Evolutionary conservation across 2,329 filamentous ascomycete species (phyloP).

Genomic region (Ilyonectria robusta): DNA sequence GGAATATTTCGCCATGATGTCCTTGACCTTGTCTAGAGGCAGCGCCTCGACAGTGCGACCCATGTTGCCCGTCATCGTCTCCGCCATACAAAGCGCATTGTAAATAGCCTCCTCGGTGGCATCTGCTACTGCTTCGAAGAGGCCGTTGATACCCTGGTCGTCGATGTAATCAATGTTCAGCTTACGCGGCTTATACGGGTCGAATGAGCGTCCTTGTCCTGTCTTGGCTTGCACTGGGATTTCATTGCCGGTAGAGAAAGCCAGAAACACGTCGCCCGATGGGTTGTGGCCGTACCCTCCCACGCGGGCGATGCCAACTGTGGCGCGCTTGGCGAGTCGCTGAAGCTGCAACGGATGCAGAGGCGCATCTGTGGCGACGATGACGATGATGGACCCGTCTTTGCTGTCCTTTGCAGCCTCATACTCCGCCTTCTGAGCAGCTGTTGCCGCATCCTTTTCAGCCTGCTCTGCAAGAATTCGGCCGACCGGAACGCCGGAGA

Average conservation of each 20-base stretch:
- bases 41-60: conserved; percentile 63
- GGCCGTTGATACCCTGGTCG: conserved; percentile 71
- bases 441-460: conserved; percentile 43
- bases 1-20: conserved; percentile 15
- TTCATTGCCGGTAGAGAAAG: conserved; percentile 71
- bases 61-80: conserved; percentile 69
- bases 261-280: conserved; percentile 75
- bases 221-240: conserved; percentile 57
- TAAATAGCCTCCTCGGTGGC: conserved; percentile 76
- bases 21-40: conserved; percentile 12
- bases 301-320: conserved; percentile 70
- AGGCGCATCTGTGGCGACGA: conserved; percentile 73
- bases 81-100: conserved; percentile 74
- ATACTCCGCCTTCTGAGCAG: conserved; percentile 28
- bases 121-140: conserved; percentile 74
- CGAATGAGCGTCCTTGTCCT: conserved; percentile 51
- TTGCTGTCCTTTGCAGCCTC: conserved; percentile 62
- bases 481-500: conserved; percentile 72
- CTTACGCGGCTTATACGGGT: conserved; percentile 57
- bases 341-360: conserved; percentile 70
- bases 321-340: conserved; percentile 70
- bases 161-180: conserved; percentile 57
- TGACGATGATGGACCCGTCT: conserved; percentile 73
- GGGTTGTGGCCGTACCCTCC: conserved; percentile 72
- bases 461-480: conserved; percentile 64